Evolutionary conservation across 495 filamentous ascomycete genomes (phyloP), one percentile per base, ranked within the genome.

Genomic region (Sabuloglossum arenarium): DNA sequence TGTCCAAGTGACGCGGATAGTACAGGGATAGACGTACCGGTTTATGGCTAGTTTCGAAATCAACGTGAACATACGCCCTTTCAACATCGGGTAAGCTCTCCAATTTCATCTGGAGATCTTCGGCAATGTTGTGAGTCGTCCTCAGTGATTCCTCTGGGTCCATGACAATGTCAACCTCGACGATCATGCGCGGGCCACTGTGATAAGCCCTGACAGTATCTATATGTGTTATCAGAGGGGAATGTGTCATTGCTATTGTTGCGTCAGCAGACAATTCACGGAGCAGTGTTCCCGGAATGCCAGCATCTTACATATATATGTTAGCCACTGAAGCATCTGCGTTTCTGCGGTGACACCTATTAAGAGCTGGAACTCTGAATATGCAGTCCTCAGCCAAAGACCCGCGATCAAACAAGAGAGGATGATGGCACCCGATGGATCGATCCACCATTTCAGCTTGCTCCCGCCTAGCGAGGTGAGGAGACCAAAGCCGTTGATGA

Each of bases 1-100:
- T 30, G 45, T 54, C 21, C n/a, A 32, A 16, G 21, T 21, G 3
- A 14, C 23, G 1, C 16, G 11, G 2, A 6, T 8, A 30, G 12
- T 21, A 32, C n/a, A n/a, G 37, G 37, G 39, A 11, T 12, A 11
- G 16, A 31, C 57, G 16, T 10, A 59, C 70, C 10, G 91, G 91
- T 70, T 94, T 94, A 67, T 98, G 91, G n/a, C 82, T 88, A 6
- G 88, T 89, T 74, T 98, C 91, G 61, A 90, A 97, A 64, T 98
- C 91, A 16, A 96, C 88, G 68, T 98, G 91, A 14, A 97, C 91
- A 69, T 97, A 98, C 0, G 88, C 87, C 59, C 91, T 70, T 74
- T 97, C 91, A 2, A 98, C 82, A 66, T 94, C 80, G 4, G 93
- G 91, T 60, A 98, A 67, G 37, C 79, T 82, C 77, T 98, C 91